Conservation (phyloP, 805 yeast species). For the Saturnispora ahearnii region DNA sequence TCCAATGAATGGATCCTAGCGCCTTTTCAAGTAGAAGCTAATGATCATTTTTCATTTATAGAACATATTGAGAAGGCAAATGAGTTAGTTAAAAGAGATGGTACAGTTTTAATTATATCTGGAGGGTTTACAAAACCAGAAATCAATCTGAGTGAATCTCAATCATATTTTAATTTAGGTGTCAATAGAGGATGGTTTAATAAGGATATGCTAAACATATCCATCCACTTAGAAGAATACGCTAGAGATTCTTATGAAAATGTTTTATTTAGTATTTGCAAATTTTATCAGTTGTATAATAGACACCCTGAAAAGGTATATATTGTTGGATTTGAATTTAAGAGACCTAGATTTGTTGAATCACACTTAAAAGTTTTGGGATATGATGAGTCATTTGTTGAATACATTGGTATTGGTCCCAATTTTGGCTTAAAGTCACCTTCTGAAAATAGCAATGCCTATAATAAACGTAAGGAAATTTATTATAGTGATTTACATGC, state of each 20-base stretch:
- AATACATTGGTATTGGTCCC: constrained; percentile 55
- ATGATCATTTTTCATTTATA: constrained; percentile 58
- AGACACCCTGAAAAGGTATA: constrained; percentile 44
- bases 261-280: constrained; percentile 48
- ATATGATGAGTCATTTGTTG: constrained; percentile 25
- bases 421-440: constrained; percentile 26
- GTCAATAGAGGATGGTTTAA: constrained; percentile 23
- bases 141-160: constrained; percentile 46
- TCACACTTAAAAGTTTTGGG: constrained; percentile 47
- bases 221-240: constrained; percentile 50
- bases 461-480: constrained; percentile 18
- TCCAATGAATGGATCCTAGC: constrained; percentile 58
- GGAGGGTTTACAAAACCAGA: constrained; percentile 67
- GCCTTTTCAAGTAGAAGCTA: constrained; percentile 57
- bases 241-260: constrained; percentile 80
- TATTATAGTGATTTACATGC: constrained; percentile 41
- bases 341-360: constrained; percentile 47
- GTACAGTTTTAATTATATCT: constrained; percentile 20
- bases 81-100: constrained; percentile 23
- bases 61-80: constrained; percentile 48
- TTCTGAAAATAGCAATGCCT: constrained; percentile 7
- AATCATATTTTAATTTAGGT: constrained; percentile 45
- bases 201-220: background rate
- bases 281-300: constrained; percentile 39
- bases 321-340: constrained; percentile 70